Conservation (phyloP, 1,284 basidiomycete genomes). For the Sporisorium reilianum region DNA sequence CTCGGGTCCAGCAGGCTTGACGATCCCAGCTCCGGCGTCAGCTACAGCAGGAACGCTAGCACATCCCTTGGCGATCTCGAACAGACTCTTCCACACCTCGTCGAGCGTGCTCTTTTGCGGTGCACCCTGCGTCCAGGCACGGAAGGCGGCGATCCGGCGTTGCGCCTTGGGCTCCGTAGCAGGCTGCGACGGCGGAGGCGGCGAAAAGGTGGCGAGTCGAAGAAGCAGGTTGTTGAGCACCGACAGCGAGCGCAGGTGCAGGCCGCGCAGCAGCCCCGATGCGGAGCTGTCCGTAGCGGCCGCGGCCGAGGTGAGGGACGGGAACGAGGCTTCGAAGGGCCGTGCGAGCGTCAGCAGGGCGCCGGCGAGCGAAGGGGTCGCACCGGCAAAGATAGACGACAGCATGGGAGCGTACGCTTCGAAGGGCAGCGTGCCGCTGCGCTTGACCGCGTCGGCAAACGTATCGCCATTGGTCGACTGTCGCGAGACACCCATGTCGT, state of each 20-base stretch:
- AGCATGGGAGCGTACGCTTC: constrained; percentile 34
- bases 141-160: constrained; percentile 37
- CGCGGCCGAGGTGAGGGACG: constrained; percentile 24
- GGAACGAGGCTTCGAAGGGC: constrained; percentile 48
- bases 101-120: constrained; percentile 1
- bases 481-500: constrained; percentile 24
- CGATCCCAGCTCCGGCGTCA: constrained; percentile 5
- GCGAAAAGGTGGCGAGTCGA: constrained; percentile 47
- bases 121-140: constrained; percentile 16
- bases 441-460: constrained; percentile 48
- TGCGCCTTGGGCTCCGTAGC: constrained; percentile 39
- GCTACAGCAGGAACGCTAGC: constrained; percentile 51
- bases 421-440: constrained; percentile 31
- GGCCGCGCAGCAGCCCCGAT: constrained; percentile 28
- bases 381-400: constrained; percentile 3
- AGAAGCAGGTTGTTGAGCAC: constrained; percentile 59
- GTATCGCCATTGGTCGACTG: constrained; percentile 6
- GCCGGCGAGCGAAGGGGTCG: constrained; percentile 11
- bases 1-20: background rate
- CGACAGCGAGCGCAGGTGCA: constrained; percentile 56
- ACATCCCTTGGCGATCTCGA: constrained; percentile 42
- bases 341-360: constrained; percentile 41
- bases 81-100: constrained; percentile 19
- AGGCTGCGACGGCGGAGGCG: constrained; percentile 63
- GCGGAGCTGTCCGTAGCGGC: background rate